Percentiles rank a stretch among this genome's conserved stretches.
These are phyloP conservation scores for Astrephomene gubernaculifera DNA, from an alignment of 139 green algal genomes.

Conservation along the genomic window DNA sequence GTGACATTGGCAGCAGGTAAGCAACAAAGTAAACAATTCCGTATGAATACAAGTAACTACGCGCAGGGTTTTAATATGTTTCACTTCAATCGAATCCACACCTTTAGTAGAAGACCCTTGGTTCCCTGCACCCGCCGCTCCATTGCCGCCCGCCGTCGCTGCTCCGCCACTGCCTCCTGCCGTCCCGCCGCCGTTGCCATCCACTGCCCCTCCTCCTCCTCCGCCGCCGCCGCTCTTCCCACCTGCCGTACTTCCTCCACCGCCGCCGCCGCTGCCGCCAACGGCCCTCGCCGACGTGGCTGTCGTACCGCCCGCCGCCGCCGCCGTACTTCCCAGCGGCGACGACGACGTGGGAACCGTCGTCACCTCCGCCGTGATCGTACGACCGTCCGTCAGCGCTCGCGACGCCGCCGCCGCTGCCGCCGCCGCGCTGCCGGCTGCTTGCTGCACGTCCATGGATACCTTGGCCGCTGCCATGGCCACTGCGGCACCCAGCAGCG, in stretches of 20 bases:
- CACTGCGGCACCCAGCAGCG: constrained; percentile 20
- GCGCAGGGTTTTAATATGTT: too few species aligned
- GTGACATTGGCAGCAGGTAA: too few species aligned
- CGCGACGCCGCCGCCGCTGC: not conserved
- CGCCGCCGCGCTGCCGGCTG: not conserved
- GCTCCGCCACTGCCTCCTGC: not conserved
- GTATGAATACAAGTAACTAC: too few species aligned
- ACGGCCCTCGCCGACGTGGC: constrained; percentile 26
- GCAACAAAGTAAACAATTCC: too few species aligned
- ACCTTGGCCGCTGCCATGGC: constrained; percentile 26
- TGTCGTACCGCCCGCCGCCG: constrained; percentile 10
- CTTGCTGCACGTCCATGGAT: constrained; percentile 32
- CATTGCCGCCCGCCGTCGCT: not conserved
- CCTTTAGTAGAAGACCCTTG: too few species aligned
- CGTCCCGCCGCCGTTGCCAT: not conserved
- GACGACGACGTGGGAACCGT: constrained; percentile 6
- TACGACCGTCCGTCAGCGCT: constrained; percentile 22
- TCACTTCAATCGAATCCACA: too few species aligned
- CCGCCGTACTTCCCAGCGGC: not conserved
- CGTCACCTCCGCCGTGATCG: constrained; percentile 33
- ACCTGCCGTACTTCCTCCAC: not conserved
- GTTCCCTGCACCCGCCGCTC: not conserved
- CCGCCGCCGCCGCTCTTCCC: not conserved
- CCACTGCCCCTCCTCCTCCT: too few species aligned
- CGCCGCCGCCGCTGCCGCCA: not conserved